phyloP scores from a whole-genome alignment of 768 basidiomycete species.

The Hydnum rufescens region DNA sequence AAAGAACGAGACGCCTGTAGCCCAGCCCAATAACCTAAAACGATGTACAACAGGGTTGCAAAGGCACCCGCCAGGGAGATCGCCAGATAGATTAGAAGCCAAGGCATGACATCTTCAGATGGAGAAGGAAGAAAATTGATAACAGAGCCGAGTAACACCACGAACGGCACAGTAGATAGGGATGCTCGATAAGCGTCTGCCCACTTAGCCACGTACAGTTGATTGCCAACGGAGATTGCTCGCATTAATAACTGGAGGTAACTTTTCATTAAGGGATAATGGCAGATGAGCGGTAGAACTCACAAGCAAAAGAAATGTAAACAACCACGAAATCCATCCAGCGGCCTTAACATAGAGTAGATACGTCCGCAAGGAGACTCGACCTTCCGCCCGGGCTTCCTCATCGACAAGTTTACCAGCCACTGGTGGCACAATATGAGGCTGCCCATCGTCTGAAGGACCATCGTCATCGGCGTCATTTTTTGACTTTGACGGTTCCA shows the following conservation, averaged over 20 bases:
- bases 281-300: slow-evolving; percentile 27
- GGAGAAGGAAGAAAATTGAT: slow-evolving; percentile 32
- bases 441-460: neutral
- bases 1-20: slow-evolving; percentile 37
- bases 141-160: neutral
- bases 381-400: slow-evolving; percentile 46
- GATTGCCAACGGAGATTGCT: neutral
- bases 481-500: too few species aligned
- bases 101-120: slow-evolving; percentile 37
- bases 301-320: slow-evolving; percentile 33
- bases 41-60: slow-evolving; percentile 33
- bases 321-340: slow-evolving; percentile 33
- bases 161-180: neutral
- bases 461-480: slow-evolving; percentile 1
- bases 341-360: slow-evolving; percentile 42
- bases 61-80: slow-evolving; percentile 41
- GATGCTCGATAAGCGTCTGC: slow-evolving; percentile 34
- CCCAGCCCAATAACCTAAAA: slow-evolving; percentile 47
- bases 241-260: neutral
- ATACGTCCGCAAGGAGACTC: slow-evolving; percentile 39
- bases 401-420: slow-evolving; percentile 39
- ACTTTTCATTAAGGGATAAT: neutral
- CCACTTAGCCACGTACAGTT: slow-evolving; percentile 52
- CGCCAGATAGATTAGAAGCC: slow-evolving; percentile 42
- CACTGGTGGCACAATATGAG: neutral